Evolutionary conservation across 1,284 basidiomycete species (phyloP).

Genomic region (Malassezia yamatoensis): DNA sequence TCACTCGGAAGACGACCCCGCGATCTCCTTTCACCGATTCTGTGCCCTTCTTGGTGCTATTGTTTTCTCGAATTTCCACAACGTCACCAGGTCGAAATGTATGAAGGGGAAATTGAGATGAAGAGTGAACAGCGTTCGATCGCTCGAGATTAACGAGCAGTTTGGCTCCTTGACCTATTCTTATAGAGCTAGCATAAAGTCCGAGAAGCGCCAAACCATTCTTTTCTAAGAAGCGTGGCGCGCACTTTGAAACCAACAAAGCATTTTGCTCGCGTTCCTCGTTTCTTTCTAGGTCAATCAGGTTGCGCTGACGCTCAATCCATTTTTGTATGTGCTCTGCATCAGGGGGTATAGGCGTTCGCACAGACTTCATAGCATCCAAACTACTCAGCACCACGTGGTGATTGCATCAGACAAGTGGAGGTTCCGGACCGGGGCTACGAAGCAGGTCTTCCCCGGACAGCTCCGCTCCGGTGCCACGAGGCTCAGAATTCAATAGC

Average conservation of each 20-base stretch:
- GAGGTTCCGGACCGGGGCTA: background rate
- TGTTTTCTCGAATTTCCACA: conserved; percentile 66
- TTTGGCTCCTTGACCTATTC: conserved; percentile 78
- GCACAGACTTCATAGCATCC: conserved; percentile 5
- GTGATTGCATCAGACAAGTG: background rate
- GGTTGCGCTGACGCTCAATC: conserved; percentile 60
- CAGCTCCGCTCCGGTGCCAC: conserved; percentile 10
- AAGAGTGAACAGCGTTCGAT: conserved; percentile 67
- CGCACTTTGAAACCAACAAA: conserved; percentile 70
- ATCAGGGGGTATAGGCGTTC: conserved; percentile 20
- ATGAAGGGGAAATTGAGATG: conserved; percentile 67
- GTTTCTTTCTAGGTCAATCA: conserved; percentile 64
- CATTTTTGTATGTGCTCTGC: conserved; percentile 52
- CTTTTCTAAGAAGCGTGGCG: conserved; percentile 72
- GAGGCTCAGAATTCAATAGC: background rate
- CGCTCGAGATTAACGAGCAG: conserved; percentile 79
- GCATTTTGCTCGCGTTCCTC: conserved; percentile 73
- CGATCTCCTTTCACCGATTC: background rate
- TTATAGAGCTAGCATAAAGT: conserved; percentile 61
- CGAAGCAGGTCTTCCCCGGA: conserved; percentile 4
- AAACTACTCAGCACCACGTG: conserved; percentile 8
- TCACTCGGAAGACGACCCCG: conserved; percentile 50
- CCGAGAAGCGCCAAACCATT: conserved; percentile 70
- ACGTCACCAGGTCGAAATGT: conserved; percentile 74
- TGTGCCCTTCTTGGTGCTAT: conserved; percentile 1